A percentile compares a stretch with the other conserved stretches of the same genome.
These are phyloP conservation scores for Stramenopiles sp. DNA, from an alignment of 352 stramenopile species.

Conservation along the genomic window DNA sequence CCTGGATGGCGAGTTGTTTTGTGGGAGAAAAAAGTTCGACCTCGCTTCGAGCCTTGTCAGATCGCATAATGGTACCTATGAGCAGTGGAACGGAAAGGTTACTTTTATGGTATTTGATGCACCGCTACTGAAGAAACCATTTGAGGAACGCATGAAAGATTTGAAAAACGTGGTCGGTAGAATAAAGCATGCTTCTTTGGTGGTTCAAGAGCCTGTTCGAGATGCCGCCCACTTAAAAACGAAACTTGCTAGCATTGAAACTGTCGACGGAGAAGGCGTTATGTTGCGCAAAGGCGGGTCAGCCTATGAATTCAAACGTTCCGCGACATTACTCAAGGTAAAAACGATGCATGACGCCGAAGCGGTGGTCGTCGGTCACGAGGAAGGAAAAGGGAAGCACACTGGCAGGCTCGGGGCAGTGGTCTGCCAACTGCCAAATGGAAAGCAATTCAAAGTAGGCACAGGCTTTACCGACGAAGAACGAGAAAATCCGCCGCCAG, in stretches of 20 bases:
- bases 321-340: constrained; percentile 42
- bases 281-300: constrained; percentile 43
- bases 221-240: constrained; percentile 34
- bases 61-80: background rate
- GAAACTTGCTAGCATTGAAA: constrained; percentile 37
- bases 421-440: constrained; percentile 31
- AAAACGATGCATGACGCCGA: constrained; percentile 50
- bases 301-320: constrained; percentile 31
- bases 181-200: constrained; percentile 14
- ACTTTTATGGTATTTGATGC: constrained; percentile 48
- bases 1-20: constrained; percentile 48
- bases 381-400: constrained; percentile 45
- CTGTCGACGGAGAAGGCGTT: constrained; percentile 37
- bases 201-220: constrained; percentile 19
- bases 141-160: constrained; percentile 31
- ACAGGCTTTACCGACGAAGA: constrained; percentile 40
- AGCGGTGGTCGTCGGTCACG: constrained; percentile 37
- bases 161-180: background rate
- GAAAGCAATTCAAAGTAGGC: constrained; percentile 45
- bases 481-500: constrained; percentile 28
- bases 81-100: constrained; percentile 25
- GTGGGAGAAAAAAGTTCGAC: constrained; percentile 37
- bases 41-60: constrained; percentile 29
- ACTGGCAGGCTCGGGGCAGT: constrained; percentile 35
- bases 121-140: constrained; percentile 28